A percentile compares a stretch with the other conserved stretches of the same genome.
phyloP scores from a whole-genome alignment of 768 basidiomycete species.

The Suillus variegatus region DNA sequence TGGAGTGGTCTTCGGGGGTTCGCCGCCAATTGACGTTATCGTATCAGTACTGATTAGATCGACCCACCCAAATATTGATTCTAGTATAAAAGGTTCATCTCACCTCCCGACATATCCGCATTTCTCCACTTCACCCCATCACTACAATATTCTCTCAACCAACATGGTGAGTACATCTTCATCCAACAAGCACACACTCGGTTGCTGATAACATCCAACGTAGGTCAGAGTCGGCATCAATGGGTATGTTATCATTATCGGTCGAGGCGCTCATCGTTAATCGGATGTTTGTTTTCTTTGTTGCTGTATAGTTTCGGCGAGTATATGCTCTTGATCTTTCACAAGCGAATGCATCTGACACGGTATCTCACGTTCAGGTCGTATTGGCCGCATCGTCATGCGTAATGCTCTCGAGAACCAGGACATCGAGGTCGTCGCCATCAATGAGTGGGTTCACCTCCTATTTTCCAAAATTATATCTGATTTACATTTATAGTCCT shows the following conservation, averaged over 20 bases:
- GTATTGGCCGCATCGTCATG: constrained; percentile 98
- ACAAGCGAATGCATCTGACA: constrained; percentile 12
- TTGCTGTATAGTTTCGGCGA: constrained; percentile 67
- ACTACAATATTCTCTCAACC: constrained; percentile 4
- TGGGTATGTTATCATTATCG: constrained; percentile 58
- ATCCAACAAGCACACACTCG: background rate
- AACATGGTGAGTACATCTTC: constrained; percentile 27
- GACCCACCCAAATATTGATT: constrained; percentile 1
- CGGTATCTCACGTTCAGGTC: constrained; percentile 51
- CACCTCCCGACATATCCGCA: constrained; percentile 2
- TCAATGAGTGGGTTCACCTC: constrained; percentile 79
- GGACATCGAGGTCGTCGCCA: constrained; percentile 83
- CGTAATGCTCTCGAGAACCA: constrained; percentile 84
- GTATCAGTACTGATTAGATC: constrained; percentile 6
- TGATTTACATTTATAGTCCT: constrained; percentile 53
- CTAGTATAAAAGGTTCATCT: constrained; percentile 26
- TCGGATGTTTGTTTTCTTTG: constrained; percentile 2
- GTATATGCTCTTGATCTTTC: constrained; percentile 24
- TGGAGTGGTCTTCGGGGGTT: background rate
- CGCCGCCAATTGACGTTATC: background rate
- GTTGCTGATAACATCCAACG: constrained; percentile 11
- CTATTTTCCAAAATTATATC: constrained; percentile 5
- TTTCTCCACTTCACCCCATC: constrained; percentile 12
- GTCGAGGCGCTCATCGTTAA: constrained; percentile 15
- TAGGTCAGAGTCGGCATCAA: constrained; percentile 94